Conservation (phyloP, 352 stramenopile genomes). For the Phytophthora pistaciae region DNA sequence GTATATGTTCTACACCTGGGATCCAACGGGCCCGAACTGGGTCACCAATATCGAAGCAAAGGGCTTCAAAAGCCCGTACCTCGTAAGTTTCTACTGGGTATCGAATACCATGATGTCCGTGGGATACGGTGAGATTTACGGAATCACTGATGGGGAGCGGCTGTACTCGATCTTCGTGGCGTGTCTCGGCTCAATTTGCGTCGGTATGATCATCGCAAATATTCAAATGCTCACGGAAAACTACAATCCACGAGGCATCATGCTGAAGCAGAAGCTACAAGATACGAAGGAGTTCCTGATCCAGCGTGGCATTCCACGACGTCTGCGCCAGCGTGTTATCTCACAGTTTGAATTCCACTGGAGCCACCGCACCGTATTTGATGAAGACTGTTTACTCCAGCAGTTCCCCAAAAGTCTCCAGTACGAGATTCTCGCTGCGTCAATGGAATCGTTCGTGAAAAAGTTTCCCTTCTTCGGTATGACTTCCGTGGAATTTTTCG, state of each 20-base stretch:
- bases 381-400: slow-evolving; percentile 70
- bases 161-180: slow-evolving; percentile 90
- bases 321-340: slow-evolving; percentile 72
- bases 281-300: slow-evolving; percentile 87
- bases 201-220: slow-evolving; percentile 94
- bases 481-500: slow-evolving; percentile 82
- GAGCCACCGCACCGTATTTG: slow-evolving; percentile 76
- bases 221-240: slow-evolving; percentile 94
- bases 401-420: slow-evolving; percentile 78
- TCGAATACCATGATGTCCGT: slow-evolving; percentile 95
- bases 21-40: slow-evolving; percentile 74
- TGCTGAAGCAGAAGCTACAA: slow-evolving; percentile 77
- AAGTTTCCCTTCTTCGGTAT: slow-evolving; percentile 81
- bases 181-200: slow-evolving; percentile 84
- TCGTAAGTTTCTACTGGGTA: slow-evolving; percentile 94
- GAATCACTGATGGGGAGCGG: slow-evolving; percentile 79
- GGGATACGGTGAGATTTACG: slow-evolving; percentile 92
- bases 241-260: slow-evolving; percentile 84
- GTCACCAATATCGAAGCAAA: slow-evolving; percentile 60
- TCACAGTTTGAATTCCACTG: slow-evolving; percentile 89
- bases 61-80: slow-evolving; percentile 76
- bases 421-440: slow-evolving; percentile 83
- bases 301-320: slow-evolving; percentile 69
- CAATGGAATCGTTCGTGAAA: slow-evolving; percentile 82
- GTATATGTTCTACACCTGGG: slow-evolving; percentile 89